phyloP scores from a whole-genome alignment of 2,329 filamentous ascomycete species.

The Talaromyces verruculosus region DNA sequence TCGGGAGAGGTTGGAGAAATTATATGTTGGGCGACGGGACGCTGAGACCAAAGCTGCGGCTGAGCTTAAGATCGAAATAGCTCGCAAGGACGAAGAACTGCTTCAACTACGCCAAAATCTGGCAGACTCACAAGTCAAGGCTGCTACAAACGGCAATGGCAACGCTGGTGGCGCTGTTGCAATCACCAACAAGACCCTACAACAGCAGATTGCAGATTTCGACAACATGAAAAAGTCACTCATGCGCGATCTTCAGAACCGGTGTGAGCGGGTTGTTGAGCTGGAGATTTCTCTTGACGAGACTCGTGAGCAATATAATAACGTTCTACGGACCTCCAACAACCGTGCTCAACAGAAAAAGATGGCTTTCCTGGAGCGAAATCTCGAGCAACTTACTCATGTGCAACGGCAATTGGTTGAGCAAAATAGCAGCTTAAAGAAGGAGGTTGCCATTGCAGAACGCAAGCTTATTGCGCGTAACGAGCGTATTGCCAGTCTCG shows the following conservation, averaged over 20 bases:
- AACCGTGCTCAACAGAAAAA: slow-evolving; percentile 99
- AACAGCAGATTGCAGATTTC: slow-evolving; percentile 97
- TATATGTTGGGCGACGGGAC: slow-evolving; percentile 73
- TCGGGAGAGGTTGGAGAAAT: slow-evolving; percentile 73
- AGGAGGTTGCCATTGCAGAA: slow-evolving; percentile 98
- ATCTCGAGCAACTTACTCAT: slow-evolving; percentile 94
- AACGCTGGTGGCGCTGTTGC: slow-evolving; percentile 47
- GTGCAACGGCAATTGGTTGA: slow-evolving; percentile 97
- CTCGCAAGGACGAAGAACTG: slow-evolving; percentile 78
- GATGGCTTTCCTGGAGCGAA: slow-evolving; percentile 98
- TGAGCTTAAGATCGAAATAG: slow-evolving; percentile 73
- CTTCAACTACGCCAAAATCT: slow-evolving; percentile 75
- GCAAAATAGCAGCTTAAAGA: slow-evolving; percentile 95
- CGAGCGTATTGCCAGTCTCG: slow-evolving; percentile 92
- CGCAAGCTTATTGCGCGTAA: slow-evolving; percentile 94
- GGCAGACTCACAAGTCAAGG: slow-evolving; percentile 62
- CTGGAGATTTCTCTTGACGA: slow-evolving; percentile 96
- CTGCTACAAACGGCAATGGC: slow-evolving; percentile 63
- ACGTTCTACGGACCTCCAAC: slow-evolving; percentile 92
- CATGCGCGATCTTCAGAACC: slow-evolving; percentile 97
- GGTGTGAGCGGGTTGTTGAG: slow-evolving; percentile 96
- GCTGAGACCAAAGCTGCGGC: slow-evolving; percentile 71
- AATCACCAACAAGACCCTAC: slow-evolving; percentile 83
- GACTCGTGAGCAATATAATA: slow-evolving; percentile 98
- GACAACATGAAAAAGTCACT: slow-evolving; percentile 99